A percentile compares a stretch with the other conserved stretches of the same genome.
These are phyloP conservation scores for Epichloe coenophiala DNA, from an alignment of 2,329 filamentous ascomycete genomes.

Conservation along the genomic window DNA sequence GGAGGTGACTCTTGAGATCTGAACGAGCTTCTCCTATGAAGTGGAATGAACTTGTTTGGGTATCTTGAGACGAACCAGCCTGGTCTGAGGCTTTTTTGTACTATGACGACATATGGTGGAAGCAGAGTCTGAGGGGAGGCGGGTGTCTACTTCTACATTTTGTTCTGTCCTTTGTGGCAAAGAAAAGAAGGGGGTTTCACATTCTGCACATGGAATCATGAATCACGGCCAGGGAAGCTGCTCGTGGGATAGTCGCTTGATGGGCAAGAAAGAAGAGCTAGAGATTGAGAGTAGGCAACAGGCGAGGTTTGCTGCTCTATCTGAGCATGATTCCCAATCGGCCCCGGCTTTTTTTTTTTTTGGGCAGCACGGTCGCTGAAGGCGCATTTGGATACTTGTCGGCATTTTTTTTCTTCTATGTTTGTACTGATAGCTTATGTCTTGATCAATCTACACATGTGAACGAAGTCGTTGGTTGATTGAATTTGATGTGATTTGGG, in stretches of 20 bases:
- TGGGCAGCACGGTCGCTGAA: constrained; percentile 4
- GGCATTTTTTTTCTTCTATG: constrained; percentile 1
- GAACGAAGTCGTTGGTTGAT: too few species aligned
- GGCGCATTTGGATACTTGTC: constrained; percentile 7
- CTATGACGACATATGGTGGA: background rate
- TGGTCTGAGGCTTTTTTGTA: background rate
- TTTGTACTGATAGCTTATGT: constrained; percentile 8
- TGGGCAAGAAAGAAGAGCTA: background rate
- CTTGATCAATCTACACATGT: constrained; percentile 14
- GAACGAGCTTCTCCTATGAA: constrained; percentile 10
- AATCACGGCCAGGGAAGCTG: background rate
- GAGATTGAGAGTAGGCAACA: background rate
- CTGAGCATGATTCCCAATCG: constrained; percentile 1
- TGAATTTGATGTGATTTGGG: too few species aligned
- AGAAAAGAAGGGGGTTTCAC: background rate
- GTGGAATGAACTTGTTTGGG: background rate
- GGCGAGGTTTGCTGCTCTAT: too few species aligned
- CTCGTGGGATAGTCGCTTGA: background rate
- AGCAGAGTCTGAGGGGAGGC: background rate
- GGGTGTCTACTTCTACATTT: background rate
- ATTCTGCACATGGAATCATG: constrained; percentile 2
- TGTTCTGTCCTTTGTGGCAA: background rate
- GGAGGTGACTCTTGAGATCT: constrained; percentile 55
- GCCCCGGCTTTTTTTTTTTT: background rate
- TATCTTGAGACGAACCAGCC: background rate